Base-by-base conservation (phyloP, 805 yeast species). In the Hanseniaspora taiwanica region DNA sequence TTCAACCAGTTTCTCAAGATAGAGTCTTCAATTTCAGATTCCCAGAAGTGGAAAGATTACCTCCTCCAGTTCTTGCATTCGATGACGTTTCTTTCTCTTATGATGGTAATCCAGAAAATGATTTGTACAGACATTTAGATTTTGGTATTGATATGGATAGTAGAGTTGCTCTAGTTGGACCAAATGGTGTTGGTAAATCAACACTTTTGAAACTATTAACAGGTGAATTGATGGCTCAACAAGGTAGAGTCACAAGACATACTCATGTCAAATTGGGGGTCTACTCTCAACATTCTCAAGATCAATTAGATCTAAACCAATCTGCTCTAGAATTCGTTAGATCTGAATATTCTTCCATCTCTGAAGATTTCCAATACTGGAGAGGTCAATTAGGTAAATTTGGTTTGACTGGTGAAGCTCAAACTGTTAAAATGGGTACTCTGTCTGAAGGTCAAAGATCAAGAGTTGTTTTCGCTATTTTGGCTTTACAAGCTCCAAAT, bases 111-210 rank as follows among this genome's bases (percentile, higher is more conserved):
- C 63, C 71, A 37, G 95, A 84, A 65, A 78, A 91, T 65, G 81
- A 86, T 65, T 71, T 91, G 56, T 91, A 91, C 67, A 85, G 82
- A 59, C 65, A 83, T 62, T 74, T 91, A 60, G 89, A 86, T 60
- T 91, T 91, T 53, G 98, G 98, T 80, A 87, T 91, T 44, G 98
- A 91, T 71, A 91, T 91, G 97, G 98, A 91, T 67, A 87, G 96
- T 32, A 81, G 98, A 70, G 78, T 89, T 58, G 97, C 98, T 34
- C 72, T 89, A 38, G 97, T 89, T 46, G 98, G 98, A 34, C 97
- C 97, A 59, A 89, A 89, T 64, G 98, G 98, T 83, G 89, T 89
- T 53, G 98, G 98, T 69, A 89, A 89, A 66, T 87, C 96, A 39
- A 89, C 98, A 16, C 68, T 89, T 59, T 77, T 91, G 62, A 91